These are phyloP conservation scores for Rickenella mellea DNA, from an alignment of 768 basidiomycete species.

Conservation along the genomic window DNA sequence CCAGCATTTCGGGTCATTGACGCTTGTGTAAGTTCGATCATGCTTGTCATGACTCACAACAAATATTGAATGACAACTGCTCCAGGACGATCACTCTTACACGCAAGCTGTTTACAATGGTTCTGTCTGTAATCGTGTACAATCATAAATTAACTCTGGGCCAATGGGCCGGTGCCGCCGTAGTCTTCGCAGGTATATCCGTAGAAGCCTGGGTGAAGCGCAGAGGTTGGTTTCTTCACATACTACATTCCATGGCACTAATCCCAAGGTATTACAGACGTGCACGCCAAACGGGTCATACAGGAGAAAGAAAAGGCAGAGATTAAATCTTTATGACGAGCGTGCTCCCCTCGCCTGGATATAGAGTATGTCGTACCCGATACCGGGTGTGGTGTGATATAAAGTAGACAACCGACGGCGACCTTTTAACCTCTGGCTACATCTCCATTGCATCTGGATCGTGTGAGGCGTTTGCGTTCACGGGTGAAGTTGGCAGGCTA, in stretches of 20 bases:
- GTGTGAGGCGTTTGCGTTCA: neutral
- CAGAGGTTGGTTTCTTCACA: constrained; percentile 42
- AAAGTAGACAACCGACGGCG: neutral
- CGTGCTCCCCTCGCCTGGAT: neutral
- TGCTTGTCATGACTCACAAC: neutral
- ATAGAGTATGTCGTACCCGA: neutral
- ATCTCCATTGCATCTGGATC: constrained; percentile 4
- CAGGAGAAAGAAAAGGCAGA: constrained; percentile 79
- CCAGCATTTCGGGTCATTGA: constrained; percentile 84
- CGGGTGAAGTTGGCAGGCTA: neutral
- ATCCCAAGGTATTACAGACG: constrained; percentile 32
- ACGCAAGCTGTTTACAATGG: constrained; percentile 95
- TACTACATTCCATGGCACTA: neutral
- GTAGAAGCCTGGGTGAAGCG: constrained; percentile 89
- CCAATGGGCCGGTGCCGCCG: constrained; percentile 87
- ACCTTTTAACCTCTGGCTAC: neutral
- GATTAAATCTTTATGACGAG: constrained; percentile 60
- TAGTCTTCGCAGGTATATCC: constrained; percentile 94
- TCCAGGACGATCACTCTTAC: constrained; percentile 88
- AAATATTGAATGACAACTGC: neutral
- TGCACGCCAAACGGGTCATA: constrained; percentile 71
- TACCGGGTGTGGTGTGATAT: neutral
- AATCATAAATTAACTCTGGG: constrained; percentile 75
- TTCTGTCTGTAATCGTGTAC: constrained; percentile 88
- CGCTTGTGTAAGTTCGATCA: constrained; percentile 56